phyloP scores from a whole-genome alignment of 2,329 filamentous ascomycete genomes.

The Purpureocillium lavendulum region DNA sequence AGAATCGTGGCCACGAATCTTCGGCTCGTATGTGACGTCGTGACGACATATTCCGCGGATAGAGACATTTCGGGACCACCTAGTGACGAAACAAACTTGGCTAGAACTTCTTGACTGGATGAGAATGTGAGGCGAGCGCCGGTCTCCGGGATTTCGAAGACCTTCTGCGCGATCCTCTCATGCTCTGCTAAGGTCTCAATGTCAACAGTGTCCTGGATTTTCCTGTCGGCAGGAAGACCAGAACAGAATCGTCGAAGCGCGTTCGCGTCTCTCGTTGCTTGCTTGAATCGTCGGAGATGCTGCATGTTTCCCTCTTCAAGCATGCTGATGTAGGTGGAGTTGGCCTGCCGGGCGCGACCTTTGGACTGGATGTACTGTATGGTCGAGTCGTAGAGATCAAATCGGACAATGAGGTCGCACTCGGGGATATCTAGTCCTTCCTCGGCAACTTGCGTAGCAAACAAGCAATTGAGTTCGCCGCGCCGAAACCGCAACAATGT shows the following conservation, averaged over 20 bases:
- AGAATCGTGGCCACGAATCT: slow-evolving; percentile 71
- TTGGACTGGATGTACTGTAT: slow-evolving; percentile 94
- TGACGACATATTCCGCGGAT: slow-evolving; percentile 53
- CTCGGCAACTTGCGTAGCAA: slow-evolving; percentile 59
- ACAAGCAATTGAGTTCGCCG: slow-evolving; percentile 53
- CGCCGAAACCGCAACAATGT: slow-evolving; percentile 58
- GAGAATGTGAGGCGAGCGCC: slow-evolving; percentile 74
- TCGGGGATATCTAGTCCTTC: slow-evolving; percentile 62
- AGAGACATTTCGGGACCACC: slow-evolving; percentile 17
- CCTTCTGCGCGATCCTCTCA: slow-evolving; percentile 28
- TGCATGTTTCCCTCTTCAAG: slow-evolving; percentile 59
- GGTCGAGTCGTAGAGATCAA: slow-evolving; percentile 81
- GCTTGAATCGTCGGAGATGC: slow-evolving; percentile 48
- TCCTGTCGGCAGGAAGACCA: slow-evolving; percentile 64
- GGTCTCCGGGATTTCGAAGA: slow-evolving; percentile 54
- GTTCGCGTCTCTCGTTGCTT: slow-evolving; percentile 52
- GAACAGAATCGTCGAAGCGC: slow-evolving; percentile 70
- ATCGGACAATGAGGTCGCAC: slow-evolving; percentile 62
- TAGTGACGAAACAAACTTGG: slow-evolving; percentile 65
- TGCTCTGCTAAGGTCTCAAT: slow-evolving; percentile 6
- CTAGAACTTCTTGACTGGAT: slow-evolving; percentile 63
- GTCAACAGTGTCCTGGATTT: slow-evolving; percentile 24
- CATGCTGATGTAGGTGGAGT: slow-evolving; percentile 82
- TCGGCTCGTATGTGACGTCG: slow-evolving; percentile 31
- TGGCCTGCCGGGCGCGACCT: slow-evolving; percentile 69